Conservation (phyloP, 495 filamentous ascomycete genomes). For the Cetradonia linearis region DNA sequence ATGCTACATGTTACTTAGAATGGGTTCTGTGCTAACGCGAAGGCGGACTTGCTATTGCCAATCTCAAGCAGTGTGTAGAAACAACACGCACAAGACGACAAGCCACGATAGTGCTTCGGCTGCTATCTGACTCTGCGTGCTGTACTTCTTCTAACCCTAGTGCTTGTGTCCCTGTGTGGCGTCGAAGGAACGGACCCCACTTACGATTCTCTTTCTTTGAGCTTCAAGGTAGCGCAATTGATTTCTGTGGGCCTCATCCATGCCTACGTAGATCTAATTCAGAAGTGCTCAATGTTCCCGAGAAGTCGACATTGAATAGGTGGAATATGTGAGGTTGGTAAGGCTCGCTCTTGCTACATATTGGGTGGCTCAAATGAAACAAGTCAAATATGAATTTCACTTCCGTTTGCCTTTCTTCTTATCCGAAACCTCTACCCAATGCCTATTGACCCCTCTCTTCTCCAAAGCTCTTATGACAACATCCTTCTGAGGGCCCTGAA, state of each 20-base stretch:
- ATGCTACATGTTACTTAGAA: too few species aligned
- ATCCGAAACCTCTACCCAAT: slow-evolving; percentile 56
- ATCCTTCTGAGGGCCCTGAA: slow-evolving; percentile 59
- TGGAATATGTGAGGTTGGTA: too few species aligned
- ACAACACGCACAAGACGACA: too few species aligned
- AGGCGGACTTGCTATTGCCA: too few species aligned
- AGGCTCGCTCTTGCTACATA: neutral
- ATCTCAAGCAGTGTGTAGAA: too few species aligned
- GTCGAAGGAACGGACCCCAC: neutral
- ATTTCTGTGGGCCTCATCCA: neutral
- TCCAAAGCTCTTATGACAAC: slow-evolving; percentile 51
- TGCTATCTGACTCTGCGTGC: too few species aligned
- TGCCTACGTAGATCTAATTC: neutral
- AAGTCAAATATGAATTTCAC: neutral
- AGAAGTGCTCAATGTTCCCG: neutral
- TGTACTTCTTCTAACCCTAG: too few species aligned
- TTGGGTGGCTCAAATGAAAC: neutral
- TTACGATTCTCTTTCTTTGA: neutral
- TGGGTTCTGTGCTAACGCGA: too few species aligned
- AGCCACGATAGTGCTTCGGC: too few species aligned
- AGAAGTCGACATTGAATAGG: neutral
- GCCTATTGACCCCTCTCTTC: slow-evolving; percentile 46
- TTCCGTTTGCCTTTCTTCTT: slow-evolving; percentile 64
- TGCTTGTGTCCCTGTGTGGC: too few species aligned
- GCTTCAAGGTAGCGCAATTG: neutral